Base-by-base conservation (phyloP, 1,284 basidiomycete genomes). In the Naganishia sp. region DNA sequence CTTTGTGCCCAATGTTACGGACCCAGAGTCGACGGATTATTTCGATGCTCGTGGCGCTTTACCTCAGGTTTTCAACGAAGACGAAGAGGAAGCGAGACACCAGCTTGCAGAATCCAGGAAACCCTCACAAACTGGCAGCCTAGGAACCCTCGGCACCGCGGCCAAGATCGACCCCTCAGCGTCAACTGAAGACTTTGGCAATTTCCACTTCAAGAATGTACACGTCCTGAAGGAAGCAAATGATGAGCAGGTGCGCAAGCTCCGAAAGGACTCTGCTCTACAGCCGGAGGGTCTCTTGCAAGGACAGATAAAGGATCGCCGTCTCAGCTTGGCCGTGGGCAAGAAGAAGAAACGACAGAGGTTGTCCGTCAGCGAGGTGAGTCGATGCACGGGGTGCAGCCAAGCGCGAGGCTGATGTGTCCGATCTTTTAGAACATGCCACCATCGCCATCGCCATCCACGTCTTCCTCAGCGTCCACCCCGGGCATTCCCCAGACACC, bases 1-100 rank as follows among this genome's bases (percentile, higher is more conserved):
- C 28, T 99, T 99, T 80, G 94, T 99, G 57, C 96, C 96, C 50
- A 90, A 94, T 74, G 87, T 96, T 42, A 87, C 89, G 10, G 95
- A 99, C 78, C 93, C 94, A 0, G 95, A 98, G 79, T 96, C 92
- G 28, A 99, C 96, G 15, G 96, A 99, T 78, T 99, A 99, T 82
- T 99, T 99, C 74, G 96, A 99, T 80, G 86, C 93, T 67, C 88
- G 96, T 35, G 96, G 96, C 0, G 79, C 79, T 18, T 86, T 92
- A 53, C 86, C 90, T 45, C 90, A 94, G 76, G 81, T 93, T 46
- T 94, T 95, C 83, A 88, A 90, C 57, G 91, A 93, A 66, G 89
- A 92, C 62, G 61, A 60, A 17, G 55, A 60, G 9, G 50, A 63
- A 6, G 25, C 60, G 31, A 66, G 52, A 15, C 47, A 21, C 23